Conservation (phyloP, 805 yeast species). For the Pichia cephalocereana region DNA sequence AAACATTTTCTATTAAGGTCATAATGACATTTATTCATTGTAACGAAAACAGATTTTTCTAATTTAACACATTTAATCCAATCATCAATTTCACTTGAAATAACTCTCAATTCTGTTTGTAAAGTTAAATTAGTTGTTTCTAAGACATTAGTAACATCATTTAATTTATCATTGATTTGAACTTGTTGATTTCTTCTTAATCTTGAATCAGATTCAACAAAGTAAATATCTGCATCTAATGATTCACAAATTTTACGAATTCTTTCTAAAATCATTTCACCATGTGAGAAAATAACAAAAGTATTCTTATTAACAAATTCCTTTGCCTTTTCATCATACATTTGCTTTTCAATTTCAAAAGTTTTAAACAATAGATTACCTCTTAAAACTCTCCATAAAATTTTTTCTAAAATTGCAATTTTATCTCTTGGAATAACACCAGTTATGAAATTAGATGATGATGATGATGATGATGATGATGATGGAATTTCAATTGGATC, state of each 20-base stretch:
- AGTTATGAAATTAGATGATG: slow-evolving; percentile 43
- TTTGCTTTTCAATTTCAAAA: slow-evolving; percentile 59
- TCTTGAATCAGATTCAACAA: slow-evolving; percentile 39
- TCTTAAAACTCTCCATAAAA: slow-evolving; percentile 86
- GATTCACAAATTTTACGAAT: slow-evolving; percentile 83
- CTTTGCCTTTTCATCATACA: slow-evolving; percentile 53
- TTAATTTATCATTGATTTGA: slow-evolving; percentile 41
- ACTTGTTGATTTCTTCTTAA: slow-evolving; percentile 30
- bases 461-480: slow-evolving; percentile 6
- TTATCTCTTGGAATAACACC: slow-evolving; percentile 77
- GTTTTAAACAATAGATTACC: slow-evolving; percentile 81
- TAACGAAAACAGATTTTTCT: slow-evolving; percentile 50
- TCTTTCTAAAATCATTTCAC: slow-evolving; percentile 60
- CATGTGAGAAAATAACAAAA: slow-evolving; percentile 89
- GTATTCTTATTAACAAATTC: slow-evolving; percentile 62
- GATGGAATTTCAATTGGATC: not conserved
- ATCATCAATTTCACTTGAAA: slow-evolving; percentile 48
- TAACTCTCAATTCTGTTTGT: slow-evolving; percentile 56
- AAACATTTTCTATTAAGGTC: slow-evolving; percentile 58
- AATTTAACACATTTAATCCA: slow-evolving; percentile 49
- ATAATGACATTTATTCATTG: slow-evolving; percentile 58
- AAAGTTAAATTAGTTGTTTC: slow-evolving; percentile 44
- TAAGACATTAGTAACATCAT: slow-evolving; percentile 42
- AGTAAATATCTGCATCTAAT: slow-evolving; percentile 70
- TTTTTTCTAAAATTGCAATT: slow-evolving; percentile 63